A percentile compares a stretch with the other conserved stretches of the same genome.
phyloP scores from a whole-genome alignment of 2,329 filamentous ascomycete species.

The Thielaviopsis cerberus region DNA sequence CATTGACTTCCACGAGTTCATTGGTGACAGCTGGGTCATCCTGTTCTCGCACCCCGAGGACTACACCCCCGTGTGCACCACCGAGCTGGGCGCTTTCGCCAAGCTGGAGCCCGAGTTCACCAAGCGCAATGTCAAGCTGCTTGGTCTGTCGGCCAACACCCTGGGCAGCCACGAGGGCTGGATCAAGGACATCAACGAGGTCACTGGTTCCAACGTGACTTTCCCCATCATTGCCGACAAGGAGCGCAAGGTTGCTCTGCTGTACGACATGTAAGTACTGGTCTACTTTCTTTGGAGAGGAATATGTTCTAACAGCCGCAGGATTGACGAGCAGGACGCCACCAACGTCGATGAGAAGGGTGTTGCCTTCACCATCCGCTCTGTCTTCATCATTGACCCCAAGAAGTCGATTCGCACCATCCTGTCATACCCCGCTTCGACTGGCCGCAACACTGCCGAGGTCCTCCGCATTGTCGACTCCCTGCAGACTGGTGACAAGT shows the following conservation, averaged over 20 bases:
- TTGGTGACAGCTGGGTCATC: conserved; percentile 62
- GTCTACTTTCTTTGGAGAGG: not conserved
- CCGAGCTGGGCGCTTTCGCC: conserved; percentile 81
- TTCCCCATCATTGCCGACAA: conserved; percentile 76
- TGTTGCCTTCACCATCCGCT: conserved; percentile 84
- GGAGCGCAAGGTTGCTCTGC: conserved; percentile 53
- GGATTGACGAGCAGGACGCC: conserved; percentile 62
- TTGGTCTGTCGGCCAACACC: conserved; percentile 76
- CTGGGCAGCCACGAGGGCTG: conserved; percentile 67
- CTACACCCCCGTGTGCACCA: conserved; percentile 91
- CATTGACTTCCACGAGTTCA: conserved; percentile 69
- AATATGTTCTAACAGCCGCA: conserved; percentile 17
- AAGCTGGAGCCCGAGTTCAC: conserved; percentile 77
- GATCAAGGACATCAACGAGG: conserved; percentile 78
- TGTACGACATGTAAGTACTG: conserved; percentile 53
- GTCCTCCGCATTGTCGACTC: conserved; percentile 64
- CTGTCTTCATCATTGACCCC: conserved; percentile 87
- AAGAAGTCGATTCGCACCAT: conserved; percentile 84
- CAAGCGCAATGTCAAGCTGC: conserved; percentile 75
- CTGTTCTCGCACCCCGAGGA: conserved; percentile 77
- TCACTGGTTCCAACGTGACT: conserved; percentile 47
- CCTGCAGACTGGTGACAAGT: conserved; percentile 68
- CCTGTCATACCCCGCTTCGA: conserved; percentile 81
- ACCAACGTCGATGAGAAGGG: conserved; percentile 67
- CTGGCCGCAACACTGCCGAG: conserved; percentile 66